These are phyloP conservation scores for Trametes cingulata DNA, from an alignment of 768 basidiomycete genomes.

Conservation along the genomic window DNA sequence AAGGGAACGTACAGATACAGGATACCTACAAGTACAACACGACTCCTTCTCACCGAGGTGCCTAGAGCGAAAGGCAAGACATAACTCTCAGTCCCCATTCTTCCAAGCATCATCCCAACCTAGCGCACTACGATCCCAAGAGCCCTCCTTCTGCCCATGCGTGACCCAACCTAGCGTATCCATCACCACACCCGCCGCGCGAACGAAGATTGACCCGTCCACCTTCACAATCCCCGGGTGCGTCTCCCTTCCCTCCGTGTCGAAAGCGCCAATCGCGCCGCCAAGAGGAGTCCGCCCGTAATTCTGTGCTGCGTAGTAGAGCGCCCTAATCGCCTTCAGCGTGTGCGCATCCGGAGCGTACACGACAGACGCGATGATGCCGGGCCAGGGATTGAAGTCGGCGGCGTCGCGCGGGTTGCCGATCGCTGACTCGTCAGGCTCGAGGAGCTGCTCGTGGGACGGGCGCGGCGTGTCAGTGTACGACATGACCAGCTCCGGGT, in stretches of 20 bases:
- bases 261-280: slow-evolving; percentile 44
- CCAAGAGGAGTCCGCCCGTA: slow-evolving; percentile 47
- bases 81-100: slow-evolving; percentile 26
- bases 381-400: slow-evolving; percentile 54
- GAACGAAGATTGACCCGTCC: slow-evolving; percentile 59
- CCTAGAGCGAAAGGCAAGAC: too few species aligned
- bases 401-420: slow-evolving; percentile 40
- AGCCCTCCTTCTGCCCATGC: slow-evolving; percentile 48
- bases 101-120: slow-evolving; percentile 67
- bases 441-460: slow-evolving; percentile 27
- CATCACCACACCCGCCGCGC: slow-evolving; percentile 58
- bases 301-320: slow-evolving; percentile 48
- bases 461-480: slow-evolving; percentile 45
- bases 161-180: slow-evolving; percentile 56
- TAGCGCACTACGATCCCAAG: slow-evolving; percentile 58
- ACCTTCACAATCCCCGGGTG: slow-evolving; percentile 43
- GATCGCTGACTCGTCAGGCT: slow-evolving; percentile 26
- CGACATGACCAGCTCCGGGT: slow-evolving; percentile 47
- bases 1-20: neutral
- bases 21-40: neutral
- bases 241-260: slow-evolving; percentile 44
- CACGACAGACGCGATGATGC: slow-evolving; percentile 44
- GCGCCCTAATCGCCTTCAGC: slow-evolving; percentile 39
- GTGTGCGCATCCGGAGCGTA: slow-evolving; percentile 55
- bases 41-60: neutral